These are phyloP conservation scores for Linnemannia elongata DNA, from an alignment of 192 early-diverging fungal species.

Conservation along the genomic window DNA sequence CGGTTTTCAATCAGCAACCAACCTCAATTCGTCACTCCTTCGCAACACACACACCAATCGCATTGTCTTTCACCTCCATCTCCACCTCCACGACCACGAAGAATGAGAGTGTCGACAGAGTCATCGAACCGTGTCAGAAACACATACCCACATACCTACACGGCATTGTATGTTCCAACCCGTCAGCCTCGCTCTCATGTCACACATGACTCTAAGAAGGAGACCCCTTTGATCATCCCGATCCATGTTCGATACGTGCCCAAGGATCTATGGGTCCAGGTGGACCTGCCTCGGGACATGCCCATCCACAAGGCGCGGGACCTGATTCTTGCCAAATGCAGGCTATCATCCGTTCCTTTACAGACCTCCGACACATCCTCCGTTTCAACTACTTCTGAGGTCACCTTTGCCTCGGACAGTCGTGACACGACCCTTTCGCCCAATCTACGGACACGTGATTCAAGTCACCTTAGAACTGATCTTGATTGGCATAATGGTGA, in stretches of 20 bases:
- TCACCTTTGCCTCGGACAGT: neutral
- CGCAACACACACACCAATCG: neutral
- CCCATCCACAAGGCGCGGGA: constrained; percentile 42
- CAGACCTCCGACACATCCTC: neutral
- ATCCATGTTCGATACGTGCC: constrained; percentile 49
- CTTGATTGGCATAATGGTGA: neutral
- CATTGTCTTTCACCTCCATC: neutral
- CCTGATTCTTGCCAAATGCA: constrained; percentile 36
- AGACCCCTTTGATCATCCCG: constrained; percentile 22
- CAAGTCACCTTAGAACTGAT: neutral
- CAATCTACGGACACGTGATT: neutral
- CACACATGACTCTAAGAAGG: neutral
- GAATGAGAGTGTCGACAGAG: neutral
- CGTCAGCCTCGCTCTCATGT: neutral
- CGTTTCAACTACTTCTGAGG: neutral
- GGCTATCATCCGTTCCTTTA: constrained; percentile 20
- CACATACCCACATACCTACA: neutral
- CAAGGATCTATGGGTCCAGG: constrained; percentile 49
- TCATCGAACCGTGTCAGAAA: neutral
- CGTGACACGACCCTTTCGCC: neutral
- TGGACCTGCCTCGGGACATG: constrained; percentile 38
- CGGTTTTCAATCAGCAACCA: neutral
- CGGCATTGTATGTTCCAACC: neutral
- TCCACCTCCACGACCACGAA: neutral
- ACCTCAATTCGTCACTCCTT: neutral